These are phyloP conservation scores for Deakozyma indianensis DNA, from an alignment of 805 yeast species.

Conservation along the genomic window DNA sequence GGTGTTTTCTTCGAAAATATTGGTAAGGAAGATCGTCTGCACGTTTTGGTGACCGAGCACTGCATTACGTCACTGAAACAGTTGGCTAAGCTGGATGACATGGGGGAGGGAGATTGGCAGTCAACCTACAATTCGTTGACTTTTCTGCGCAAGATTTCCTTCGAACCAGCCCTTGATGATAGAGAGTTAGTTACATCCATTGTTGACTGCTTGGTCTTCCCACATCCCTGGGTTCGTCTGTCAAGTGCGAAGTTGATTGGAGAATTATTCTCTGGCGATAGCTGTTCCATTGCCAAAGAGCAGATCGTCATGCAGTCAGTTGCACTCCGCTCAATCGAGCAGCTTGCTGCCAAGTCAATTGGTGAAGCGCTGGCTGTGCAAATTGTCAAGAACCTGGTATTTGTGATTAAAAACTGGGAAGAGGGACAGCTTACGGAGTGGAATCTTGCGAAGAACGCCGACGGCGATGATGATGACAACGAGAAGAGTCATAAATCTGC, in stretches of 20 bases:
- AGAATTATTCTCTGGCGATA: conserved; percentile 26
- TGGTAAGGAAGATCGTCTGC: neutral
- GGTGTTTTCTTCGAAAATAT: neutral
- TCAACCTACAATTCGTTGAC: conserved; percentile 50
- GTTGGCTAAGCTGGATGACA: neutral
- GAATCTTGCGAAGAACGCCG: conserved; percentile 2
- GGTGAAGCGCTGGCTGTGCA: conserved; percentile 49
- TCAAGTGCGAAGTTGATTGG: conserved; percentile 48
- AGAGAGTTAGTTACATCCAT: conserved; percentile 31
- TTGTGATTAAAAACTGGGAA: conserved; percentile 50
- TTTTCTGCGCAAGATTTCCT: conserved; percentile 26
- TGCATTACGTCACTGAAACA: conserved; percentile 1
- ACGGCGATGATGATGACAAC: conserved; percentile 9
- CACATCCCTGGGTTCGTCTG: conserved; percentile 85
- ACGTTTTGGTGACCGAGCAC: neutral
- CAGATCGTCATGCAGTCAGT: conserved; percentile 43
- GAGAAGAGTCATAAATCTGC: conserved; percentile 23
- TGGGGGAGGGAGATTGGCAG: conserved; percentile 53
- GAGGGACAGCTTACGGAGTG: conserved; percentile 20
- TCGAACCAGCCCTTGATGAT: conserved; percentile 18
- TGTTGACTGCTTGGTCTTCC: conserved; percentile 50
- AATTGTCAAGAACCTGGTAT: conserved; percentile 50
- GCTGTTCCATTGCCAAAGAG: conserved; percentile 22
- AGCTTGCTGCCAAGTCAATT: conserved; percentile 66
- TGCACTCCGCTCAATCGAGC: conserved; percentile 56